These are phyloP conservation scores for Eucalyptus guilfoylei DNA, from an alignment of 345 rosid genomes.

Conservation along the genomic window DNA sequence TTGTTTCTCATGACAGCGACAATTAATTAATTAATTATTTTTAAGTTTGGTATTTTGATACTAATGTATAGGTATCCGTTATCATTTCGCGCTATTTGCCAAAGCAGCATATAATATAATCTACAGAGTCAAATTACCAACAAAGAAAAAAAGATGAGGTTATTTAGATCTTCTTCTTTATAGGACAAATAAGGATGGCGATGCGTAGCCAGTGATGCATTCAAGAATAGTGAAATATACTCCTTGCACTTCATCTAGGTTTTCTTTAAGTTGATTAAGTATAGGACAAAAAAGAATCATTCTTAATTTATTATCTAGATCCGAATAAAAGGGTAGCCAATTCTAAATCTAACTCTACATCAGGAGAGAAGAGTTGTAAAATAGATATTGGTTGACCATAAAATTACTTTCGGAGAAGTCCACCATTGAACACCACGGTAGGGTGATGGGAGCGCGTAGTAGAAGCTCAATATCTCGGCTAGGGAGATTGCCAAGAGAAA, in stretches of 20 bases:
- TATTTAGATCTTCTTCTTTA: background rate
- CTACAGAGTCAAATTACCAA: background rate
- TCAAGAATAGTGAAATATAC: background rate
- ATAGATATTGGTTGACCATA: background rate
- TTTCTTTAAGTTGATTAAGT: background rate
- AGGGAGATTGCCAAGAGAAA: fast-evolving
- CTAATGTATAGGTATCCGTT: background rate
- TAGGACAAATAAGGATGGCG: background rate
- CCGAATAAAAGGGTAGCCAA: background rate
- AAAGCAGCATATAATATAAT: background rate
- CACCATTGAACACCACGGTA: fast-evolving
- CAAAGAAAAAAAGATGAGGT: background rate
- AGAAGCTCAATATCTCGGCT: background rate
- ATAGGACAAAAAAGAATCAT: background rate
- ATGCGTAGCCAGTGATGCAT: background rate
- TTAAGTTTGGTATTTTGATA: background rate
- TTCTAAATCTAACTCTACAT: background rate
- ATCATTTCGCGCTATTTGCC: background rate
- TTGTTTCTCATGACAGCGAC: background rate
- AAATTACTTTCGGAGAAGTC: background rate
- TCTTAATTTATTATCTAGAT: background rate
- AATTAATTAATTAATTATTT: fast-evolving
- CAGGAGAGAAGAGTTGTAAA: background rate
- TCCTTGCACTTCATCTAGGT: background rate
- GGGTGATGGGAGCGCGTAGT: background rate